Evolutionary conservation across 495 filamentous ascomycete species (phyloP).

Genomic region (Cairneyella variabilis): DNA sequence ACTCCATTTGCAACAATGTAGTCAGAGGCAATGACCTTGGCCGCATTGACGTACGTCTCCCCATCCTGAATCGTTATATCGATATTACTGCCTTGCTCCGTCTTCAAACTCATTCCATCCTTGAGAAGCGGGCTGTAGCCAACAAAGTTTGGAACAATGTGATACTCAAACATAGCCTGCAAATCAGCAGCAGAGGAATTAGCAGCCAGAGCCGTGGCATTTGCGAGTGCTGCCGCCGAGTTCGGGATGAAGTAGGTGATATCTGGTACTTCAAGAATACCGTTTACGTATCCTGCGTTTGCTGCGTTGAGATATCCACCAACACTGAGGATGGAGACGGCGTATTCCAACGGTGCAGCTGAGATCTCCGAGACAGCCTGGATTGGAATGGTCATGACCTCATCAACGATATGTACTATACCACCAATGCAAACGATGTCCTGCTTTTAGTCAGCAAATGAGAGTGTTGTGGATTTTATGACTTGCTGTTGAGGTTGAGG

Average conservation of each 20-base stretch:
- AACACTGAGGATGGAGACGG: constrained; percentile 10
- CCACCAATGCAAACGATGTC: constrained; percentile 42
- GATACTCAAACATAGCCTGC: constrained; percentile 17
- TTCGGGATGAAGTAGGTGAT: constrained; percentile 46
- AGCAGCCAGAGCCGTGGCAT: constrained; percentile 27
- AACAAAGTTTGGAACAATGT: constrained; percentile 28
- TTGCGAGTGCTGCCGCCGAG: constrained; percentile 34
- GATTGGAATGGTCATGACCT: constrained; percentile 36
- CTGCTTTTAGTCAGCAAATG: constrained; percentile 6
- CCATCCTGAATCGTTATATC: constrained; percentile 26
- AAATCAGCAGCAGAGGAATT: constrained; percentile 1
- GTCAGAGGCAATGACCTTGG: constrained; percentile 29
- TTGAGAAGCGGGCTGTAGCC: constrained; percentile 30
- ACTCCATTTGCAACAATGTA: constrained; percentile 34
- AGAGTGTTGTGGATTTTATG: neutral
- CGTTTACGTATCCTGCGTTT: constrained; percentile 1
- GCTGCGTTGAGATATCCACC: constrained; percentile 28
- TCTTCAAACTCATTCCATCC: constrained; percentile 30
- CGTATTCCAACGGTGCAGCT: constrained; percentile 4
- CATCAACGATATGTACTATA: constrained; percentile 43
- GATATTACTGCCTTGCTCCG: constrained; percentile 26
- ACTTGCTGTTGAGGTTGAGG: constrained; percentile 13
- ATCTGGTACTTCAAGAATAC: constrained; percentile 18
- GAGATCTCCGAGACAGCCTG: constrained; percentile 29
- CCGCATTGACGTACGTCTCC: constrained; percentile 31